Conservation (phyloP, 306 rosid species). For the Leucaena leucocephala region DNA sequence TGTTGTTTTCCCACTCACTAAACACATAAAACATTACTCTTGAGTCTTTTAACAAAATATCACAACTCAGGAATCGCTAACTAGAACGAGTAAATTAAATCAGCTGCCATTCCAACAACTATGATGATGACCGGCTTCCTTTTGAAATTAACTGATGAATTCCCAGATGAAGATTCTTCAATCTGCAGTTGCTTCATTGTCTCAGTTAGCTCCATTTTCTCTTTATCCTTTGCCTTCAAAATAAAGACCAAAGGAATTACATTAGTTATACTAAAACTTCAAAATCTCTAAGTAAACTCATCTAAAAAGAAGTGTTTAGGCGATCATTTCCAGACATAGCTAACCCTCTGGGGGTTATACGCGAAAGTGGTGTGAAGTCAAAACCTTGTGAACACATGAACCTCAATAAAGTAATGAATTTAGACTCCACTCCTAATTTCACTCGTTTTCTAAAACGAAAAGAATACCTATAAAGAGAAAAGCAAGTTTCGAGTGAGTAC, state of each 20-base stretch:
- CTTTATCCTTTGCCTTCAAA: constrained; percentile 55
- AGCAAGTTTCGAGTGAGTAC: constrained; percentile 31
- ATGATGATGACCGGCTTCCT: constrained; percentile 81
- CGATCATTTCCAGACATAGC: constrained; percentile 11
- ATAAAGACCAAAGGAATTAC: constrained; percentile 26
- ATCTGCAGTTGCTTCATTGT: constrained; percentile 66
- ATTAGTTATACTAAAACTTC: constrained; percentile 11
- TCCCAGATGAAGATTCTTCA: constrained; percentile 64
- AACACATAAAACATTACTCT: constrained; percentile 34
- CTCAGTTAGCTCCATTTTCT: constrained; percentile 58
- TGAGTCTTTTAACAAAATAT: background rate
- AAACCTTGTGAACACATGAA: background rate
- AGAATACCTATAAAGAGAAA: background rate
- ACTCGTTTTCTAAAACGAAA: background rate
- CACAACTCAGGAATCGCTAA: background rate
- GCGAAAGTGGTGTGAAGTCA: constrained; percentile 8
- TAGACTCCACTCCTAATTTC: background rate
- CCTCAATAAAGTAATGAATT: background rate
- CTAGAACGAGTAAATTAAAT: constrained; percentile 9
- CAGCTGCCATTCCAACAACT: constrained; percentile 95
- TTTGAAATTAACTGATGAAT: constrained; percentile 56
- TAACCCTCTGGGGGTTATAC: background rate
- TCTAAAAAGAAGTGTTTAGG: constrained; percentile 16
- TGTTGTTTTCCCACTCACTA: constrained; percentile 95
- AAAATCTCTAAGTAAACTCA: background rate